Evolutionary conservation across 2,329 filamentous ascomycete species (phyloP).

Genomic region (Alternaria sp.): DNA sequence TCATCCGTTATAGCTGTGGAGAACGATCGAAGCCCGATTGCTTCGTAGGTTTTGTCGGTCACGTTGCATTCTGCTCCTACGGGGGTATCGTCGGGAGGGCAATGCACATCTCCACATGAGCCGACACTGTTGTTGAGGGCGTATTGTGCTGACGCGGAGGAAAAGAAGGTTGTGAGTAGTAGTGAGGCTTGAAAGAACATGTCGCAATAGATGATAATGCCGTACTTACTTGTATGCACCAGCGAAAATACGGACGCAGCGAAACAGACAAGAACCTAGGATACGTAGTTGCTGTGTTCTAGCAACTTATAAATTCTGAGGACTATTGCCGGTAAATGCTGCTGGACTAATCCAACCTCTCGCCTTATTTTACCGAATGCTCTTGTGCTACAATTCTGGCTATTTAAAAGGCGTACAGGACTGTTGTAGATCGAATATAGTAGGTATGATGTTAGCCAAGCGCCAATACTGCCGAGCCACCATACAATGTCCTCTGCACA

Average conservation of each 20-base stretch:
- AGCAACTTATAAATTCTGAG: too few species aligned
- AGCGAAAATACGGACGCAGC: too few species aligned
- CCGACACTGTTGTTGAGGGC: neutral
- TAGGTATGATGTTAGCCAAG: neutral
- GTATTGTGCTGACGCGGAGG: neutral
- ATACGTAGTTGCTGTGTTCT: too few species aligned
- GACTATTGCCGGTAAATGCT: too few species aligned
- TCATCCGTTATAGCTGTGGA: neutral
- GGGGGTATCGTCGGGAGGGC: neutral
- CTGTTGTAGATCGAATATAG: neutral
- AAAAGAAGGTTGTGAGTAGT: neutral
- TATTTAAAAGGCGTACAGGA: neutral
- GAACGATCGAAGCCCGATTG: neutral
- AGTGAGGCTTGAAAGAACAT: neutral
- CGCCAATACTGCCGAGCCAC: neutral
- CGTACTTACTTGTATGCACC: too few species aligned
- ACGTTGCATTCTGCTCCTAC: conserved; percentile 1
- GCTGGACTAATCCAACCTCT: neutral
- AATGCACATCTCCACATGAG: neutral
- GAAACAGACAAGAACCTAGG: too few species aligned
- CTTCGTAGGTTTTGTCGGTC: neutral
- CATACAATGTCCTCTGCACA: neutral
- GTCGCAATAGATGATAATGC: neutral
- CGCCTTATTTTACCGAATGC: neutral
- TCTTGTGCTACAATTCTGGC: neutral